Percentiles rank a stretch among this genome's conserved stretches.
Evolutionary conservation across 768 basidiomycete species (phyloP).

Genomic region (Boletus rubropictus): DNA sequence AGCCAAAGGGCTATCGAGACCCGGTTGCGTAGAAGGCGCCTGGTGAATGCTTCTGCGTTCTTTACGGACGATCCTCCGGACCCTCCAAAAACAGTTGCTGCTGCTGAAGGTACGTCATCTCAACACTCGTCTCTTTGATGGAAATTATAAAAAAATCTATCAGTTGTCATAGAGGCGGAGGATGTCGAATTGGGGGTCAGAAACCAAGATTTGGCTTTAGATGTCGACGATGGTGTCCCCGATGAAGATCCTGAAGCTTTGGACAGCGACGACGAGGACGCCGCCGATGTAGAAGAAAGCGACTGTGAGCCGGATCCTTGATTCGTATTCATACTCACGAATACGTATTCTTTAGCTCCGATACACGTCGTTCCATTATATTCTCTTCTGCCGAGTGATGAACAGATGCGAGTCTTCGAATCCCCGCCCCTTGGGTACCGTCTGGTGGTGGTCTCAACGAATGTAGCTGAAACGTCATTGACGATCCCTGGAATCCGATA

Average conservation of each 20-base stretch:
- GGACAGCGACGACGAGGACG: conserved; percentile 66
- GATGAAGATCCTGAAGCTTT: conserved; percentile 71
- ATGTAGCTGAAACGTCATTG: conserved; percentile 94
- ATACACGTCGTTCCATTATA: conserved; percentile 95
- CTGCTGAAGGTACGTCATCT: conserved; percentile 15
- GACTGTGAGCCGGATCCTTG: conserved; percentile 45
- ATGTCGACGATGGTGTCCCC: conserved; percentile 56
- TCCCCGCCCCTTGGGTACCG: conserved; percentile 76
- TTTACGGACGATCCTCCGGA: conserved; percentile 24
- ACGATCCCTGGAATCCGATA: conserved; percentile 97
- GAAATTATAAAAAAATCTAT: background rate
- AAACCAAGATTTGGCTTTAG: conserved; percentile 52
- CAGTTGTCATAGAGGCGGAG: conserved; percentile 75
- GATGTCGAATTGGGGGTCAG: conserved; percentile 65
- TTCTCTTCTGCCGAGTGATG: conserved; percentile 85
- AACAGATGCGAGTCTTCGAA: conserved; percentile 91
- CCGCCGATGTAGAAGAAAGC: conserved; percentile 51
- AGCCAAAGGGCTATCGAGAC: conserved; percentile 57
- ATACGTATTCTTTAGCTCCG: conserved; percentile 49
- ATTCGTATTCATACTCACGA: conserved; percentile 1
- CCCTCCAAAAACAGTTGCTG: conserved; percentile 12
- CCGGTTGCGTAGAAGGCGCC: conserved; percentile 37
- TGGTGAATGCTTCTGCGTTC: conserved; percentile 23
- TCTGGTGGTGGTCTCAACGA: conserved; percentile 91
- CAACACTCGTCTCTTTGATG: background rate